phyloP scores from a whole-genome alignment of 2,329 filamentous ascomycete genomes.

The Keithomyces neogunnii region DNA sequence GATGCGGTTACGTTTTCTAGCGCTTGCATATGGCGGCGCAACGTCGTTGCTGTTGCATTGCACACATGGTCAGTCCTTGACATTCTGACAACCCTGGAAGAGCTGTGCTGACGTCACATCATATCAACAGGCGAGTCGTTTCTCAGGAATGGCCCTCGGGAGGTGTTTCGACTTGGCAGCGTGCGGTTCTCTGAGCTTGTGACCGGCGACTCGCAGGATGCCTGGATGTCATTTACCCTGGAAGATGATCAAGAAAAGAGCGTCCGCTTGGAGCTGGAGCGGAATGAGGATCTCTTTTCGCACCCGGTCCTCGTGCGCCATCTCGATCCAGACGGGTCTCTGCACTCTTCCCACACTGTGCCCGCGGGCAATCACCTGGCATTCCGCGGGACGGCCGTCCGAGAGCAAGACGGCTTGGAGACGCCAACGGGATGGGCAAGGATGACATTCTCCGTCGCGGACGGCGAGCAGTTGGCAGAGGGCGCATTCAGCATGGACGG shows the following conservation, averaged over 20 bases:
- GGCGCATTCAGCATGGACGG: slow-evolving; percentile 10
- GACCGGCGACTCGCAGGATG: neutral
- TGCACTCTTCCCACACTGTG: slow-evolving; percentile 5
- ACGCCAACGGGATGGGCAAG: slow-evolving; percentile 7
- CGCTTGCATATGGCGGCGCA: no score
- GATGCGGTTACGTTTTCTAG: no score
- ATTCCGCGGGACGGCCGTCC: slow-evolving; percentile 2
- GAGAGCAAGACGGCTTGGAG: neutral
- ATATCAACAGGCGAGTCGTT: neutral
- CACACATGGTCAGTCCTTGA: no score
- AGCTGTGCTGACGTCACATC: neutral
- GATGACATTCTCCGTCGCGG: slow-evolving; percentile 4
- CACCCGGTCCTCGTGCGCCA: slow-evolving; percentile 5
- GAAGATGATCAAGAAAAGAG: neutral
- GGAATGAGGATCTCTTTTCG: slow-evolving; percentile 8
- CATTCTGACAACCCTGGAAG: no score
- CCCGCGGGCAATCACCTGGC: slow-evolving; percentile 6
- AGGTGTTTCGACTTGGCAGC: neutral
- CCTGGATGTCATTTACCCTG: neutral
- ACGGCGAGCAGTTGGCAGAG: slow-evolving; percentile 5
- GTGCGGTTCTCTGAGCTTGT: neutral
- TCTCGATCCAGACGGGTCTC: slow-evolving; percentile 5
- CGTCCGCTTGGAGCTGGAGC: slow-evolving; percentile 2
- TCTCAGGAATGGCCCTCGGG: neutral
- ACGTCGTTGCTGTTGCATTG: no score